Conservation (phyloP, 169 alveolate species). For the Cryptosporidium bovis region DNA sequence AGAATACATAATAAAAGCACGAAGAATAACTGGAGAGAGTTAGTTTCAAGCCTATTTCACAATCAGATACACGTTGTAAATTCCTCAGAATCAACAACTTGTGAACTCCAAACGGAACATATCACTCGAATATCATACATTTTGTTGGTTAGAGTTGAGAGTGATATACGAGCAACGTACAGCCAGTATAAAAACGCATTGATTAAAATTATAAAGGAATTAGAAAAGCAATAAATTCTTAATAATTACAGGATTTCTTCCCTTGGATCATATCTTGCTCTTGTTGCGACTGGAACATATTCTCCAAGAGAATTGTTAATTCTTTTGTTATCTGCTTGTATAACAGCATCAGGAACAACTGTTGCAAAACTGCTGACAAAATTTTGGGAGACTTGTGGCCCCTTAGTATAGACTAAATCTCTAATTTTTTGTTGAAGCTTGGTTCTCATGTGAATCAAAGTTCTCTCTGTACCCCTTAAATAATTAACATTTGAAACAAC, state of each 20-base stretch:
- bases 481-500: slow-evolving; percentile 84
- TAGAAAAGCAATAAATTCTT: background rate
- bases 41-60: background rate
- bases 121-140: background rate
- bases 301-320: slow-evolving; percentile 66
- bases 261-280: slow-evolving; percentile 71
- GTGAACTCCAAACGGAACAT: background rate
- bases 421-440: slow-evolving; percentile 83
- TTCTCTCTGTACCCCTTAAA: slow-evolving; percentile 89
- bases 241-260: slow-evolving; percentile 62
- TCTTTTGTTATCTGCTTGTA: slow-evolving; percentile 67
- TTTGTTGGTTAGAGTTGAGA: background rate
- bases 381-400: slow-evolving; percentile 85
- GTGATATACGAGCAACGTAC: background rate
- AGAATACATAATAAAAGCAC: background rate
- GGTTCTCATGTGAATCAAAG: slow-evolving; percentile 85
- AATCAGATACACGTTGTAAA: background rate
- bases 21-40: slow-evolving; percentile 34
- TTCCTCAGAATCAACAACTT: background rate
- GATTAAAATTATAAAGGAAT: slow-evolving; percentile 5
- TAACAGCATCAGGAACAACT: slow-evolving; percentile 80
- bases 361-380: slow-evolving; percentile 83
- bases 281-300: slow-evolving; percentile 76
- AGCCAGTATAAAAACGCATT: slow-evolving; percentile 6
- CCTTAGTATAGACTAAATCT: slow-evolving; percentile 82